Conservation (phyloP, 2,329 filamentous ascomycete genomes). For the Drechslerella dactyloides region DNA sequence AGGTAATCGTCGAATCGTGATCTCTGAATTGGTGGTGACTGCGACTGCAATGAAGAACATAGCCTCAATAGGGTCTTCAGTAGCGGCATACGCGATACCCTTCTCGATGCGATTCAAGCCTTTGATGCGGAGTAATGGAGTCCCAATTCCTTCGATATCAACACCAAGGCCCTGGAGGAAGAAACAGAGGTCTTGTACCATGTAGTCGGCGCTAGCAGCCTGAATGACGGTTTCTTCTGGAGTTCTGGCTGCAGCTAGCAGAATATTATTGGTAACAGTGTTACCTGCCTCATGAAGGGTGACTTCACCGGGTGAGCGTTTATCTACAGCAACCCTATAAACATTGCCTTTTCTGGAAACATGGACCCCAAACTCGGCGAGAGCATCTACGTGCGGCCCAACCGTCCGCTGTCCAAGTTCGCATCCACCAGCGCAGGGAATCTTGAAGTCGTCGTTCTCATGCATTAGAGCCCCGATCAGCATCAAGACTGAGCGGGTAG, state of each 20-base stretch:
- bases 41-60: slow-evolving; percentile 38
- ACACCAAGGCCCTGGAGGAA: slow-evolving; percentile 21
- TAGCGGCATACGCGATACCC: slow-evolving; percentile 16
- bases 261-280: slow-evolving; percentile 32
- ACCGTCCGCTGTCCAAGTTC: slow-evolving; percentile 24
- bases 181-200: slow-evolving; percentile 34
- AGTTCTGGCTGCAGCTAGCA: slow-evolving; percentile 16
- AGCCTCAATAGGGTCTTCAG: slow-evolving; percentile 38
- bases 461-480: slow-evolving; percentile 22
- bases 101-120: slow-evolving; percentile 10
- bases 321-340: slow-evolving; percentile 15
- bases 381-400: slow-evolving; percentile 21
- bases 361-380: slow-evolving; percentile 22
- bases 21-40: slow-evolving; percentile 28
- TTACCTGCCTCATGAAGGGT: slow-evolving; percentile 33
- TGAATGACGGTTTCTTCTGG: slow-evolving; percentile 13
- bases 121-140: slow-evolving; percentile 13
- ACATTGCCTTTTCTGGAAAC: slow-evolving; percentile 2
- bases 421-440: slow-evolving; percentile 25
- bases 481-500: slow-evolving; percentile 27
- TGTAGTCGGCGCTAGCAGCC: slow-evolving; percentile 26
- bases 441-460: slow-evolving; percentile 21
- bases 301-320: slow-evolving; percentile 22
- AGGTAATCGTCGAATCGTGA: slow-evolving; percentile 17
- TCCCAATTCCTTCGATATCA: slow-evolving; percentile 29